These are phyloP conservation scores for Chamaecrista fasciculata DNA, from an alignment of 306 rosid species.

Conservation along the genomic window DNA sequence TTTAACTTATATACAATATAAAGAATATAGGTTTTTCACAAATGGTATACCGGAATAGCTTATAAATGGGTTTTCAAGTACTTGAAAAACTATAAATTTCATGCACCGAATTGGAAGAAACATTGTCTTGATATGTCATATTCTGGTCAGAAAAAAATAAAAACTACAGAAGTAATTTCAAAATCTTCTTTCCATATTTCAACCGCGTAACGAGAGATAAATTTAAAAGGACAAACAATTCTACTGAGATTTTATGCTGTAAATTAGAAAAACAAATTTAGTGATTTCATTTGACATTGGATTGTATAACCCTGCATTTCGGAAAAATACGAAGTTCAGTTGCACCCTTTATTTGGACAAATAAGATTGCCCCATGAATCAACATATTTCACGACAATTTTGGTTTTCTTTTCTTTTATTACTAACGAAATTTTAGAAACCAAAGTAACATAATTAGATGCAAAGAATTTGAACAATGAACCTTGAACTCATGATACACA, in stretches of 20 bases:
- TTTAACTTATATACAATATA: background rate
- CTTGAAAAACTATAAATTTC: background rate
- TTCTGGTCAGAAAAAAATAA: background rate
- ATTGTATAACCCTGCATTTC: background rate
- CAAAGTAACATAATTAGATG: background rate
- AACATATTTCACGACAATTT: background rate
- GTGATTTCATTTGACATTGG: slow-evolving; percentile 9
- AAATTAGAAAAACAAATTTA: background rate
- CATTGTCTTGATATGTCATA: background rate
- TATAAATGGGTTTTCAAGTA: background rate
- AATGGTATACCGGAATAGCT: background rate
- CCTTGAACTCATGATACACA: background rate
- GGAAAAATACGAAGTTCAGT: background rate
- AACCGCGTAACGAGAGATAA: background rate
- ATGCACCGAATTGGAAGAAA: background rate
- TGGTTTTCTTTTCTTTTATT: background rate
- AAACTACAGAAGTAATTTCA: background rate
- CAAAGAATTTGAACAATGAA: background rate
- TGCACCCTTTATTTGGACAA: too few species aligned
- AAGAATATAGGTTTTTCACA: background rate
- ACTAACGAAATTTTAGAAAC: background rate
- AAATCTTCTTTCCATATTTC: slow-evolving; percentile 8
- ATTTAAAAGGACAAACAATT: background rate
- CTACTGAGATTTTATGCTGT: background rate
- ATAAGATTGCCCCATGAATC: background rate